These are phyloP conservation scores for Tetrahymena thermophila DNA, from an alignment of 73 alveolate genomes.

Conservation along the genomic window DNA sequence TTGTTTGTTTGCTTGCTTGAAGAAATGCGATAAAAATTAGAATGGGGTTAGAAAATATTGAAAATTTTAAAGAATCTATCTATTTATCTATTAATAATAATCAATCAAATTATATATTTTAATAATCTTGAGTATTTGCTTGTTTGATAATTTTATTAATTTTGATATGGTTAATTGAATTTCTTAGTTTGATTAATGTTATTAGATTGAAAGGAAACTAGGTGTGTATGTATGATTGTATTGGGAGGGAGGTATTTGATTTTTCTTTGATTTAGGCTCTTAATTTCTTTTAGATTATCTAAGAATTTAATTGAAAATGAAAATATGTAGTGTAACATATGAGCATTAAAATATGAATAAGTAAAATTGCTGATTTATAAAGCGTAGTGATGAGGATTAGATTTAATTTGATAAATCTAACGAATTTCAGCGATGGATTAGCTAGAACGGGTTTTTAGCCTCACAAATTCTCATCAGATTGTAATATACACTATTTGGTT, in stretches of 20 bases:
- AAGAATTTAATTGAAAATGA: neutral
- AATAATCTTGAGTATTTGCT: too few species aligned
- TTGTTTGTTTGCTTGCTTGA: too few species aligned
- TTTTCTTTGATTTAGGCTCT: neutral
- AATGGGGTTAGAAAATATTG: neutral
- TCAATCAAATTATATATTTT: too few species aligned
- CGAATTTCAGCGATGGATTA: neutral
- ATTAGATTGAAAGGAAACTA: neutral
- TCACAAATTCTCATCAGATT: neutral
- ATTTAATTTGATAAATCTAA: neutral
- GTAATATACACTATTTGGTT: neutral
- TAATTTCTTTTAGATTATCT: neutral
- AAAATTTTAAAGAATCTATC: too few species aligned
- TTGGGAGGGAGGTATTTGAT: too few species aligned
- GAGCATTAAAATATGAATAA: neutral
- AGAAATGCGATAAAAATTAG: neutral
- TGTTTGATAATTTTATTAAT: too few species aligned
- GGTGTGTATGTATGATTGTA: neutral
- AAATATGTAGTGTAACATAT: neutral
- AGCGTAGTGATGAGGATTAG: neutral
- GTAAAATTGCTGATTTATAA: neutral
- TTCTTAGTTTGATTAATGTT: neutral
- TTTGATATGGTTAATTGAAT: neutral
- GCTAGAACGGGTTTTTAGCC: neutral
- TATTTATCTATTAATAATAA: too few species aligned